Conservation (phyloP, 2,329 filamentous ascomycete species). For the Xylaria sp. region DNA sequence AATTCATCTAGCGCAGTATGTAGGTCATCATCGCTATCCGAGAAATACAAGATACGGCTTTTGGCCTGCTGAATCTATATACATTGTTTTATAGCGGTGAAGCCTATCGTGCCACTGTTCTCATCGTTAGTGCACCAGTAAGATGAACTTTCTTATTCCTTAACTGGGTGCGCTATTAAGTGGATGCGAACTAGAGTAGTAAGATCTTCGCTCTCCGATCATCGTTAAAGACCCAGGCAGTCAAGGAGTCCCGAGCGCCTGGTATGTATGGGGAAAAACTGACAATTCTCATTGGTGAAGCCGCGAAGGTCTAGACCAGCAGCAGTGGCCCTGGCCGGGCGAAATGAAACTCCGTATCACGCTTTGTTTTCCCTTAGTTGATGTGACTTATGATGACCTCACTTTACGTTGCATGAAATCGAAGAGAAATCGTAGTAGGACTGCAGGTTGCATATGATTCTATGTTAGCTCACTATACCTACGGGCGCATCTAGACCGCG, state of each 20-base stretch:
- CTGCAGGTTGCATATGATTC: not conserved
- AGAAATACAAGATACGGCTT: not conserved
- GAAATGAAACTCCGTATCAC: not conserved
- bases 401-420: not conserved
- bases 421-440: not conserved
- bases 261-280: not conserved
- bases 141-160: not conserved
- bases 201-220: constrained; percentile 8
- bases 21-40: not conserved
- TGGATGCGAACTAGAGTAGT: not conserved
- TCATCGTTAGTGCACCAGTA: not conserved
- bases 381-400: not conserved
- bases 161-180: not conserved
- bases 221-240: not conserved
- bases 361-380: not conserved
- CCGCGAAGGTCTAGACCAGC: not conserved
- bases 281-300: not conserved
- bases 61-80: not conserved
- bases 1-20: not conserved
- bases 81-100: not conserved
- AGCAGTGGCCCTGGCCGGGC: not conserved
- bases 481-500: not conserved
- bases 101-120: not conserved
- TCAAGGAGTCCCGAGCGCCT: not conserved
- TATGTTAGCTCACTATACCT: not conserved